Evolutionary conservation across 805 yeast species (phyloP).

Genomic region (Saturnispora zaruensis): DNA sequence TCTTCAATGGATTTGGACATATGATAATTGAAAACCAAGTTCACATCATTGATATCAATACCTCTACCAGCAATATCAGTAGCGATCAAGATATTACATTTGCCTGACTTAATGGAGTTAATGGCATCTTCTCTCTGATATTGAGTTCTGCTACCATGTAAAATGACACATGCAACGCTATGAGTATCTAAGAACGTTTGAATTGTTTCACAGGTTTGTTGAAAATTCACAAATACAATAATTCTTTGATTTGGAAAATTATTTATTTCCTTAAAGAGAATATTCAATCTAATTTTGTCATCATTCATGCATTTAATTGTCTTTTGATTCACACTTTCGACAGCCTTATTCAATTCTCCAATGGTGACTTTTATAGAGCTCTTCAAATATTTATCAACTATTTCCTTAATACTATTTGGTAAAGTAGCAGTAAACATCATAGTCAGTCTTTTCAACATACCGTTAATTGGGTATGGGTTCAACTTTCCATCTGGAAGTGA

Average conservation of each 20-base stretch:
- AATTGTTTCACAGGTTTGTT: slow-evolving; percentile 61
- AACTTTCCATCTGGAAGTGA: slow-evolving; percentile 50
- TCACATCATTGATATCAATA: slow-evolving; percentile 78
- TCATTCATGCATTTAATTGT: slow-evolving; percentile 45
- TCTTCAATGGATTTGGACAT: slow-evolving; percentile 73
- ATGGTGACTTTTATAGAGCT: slow-evolving; percentile 58
- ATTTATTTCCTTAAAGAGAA: slow-evolving; percentile 33
- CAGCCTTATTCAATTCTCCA: slow-evolving; percentile 59
- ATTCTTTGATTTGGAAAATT: slow-evolving; percentile 49
- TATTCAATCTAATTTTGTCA: slow-evolving; percentile 37
- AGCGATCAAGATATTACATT: slow-evolving; percentile 63
- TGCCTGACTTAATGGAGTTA: slow-evolving; percentile 38
- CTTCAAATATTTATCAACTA: slow-evolving; percentile 54
- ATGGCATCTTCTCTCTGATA: slow-evolving; percentile 78
- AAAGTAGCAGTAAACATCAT: slow-evolving; percentile 91
- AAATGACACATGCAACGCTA: slow-evolving; percentile 45
- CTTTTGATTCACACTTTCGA: slow-evolving; percentile 60
- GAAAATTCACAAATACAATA: slow-evolving; percentile 75
- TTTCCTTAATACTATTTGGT: slow-evolving; percentile 60
- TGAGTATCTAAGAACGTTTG: slow-evolving; percentile 39
- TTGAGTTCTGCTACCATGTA: slow-evolving; percentile 87
- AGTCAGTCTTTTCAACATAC: background rate
- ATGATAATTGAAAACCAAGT: slow-evolving; percentile 79
- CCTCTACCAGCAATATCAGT: slow-evolving; percentile 97
- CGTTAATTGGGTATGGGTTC: slow-evolving; percentile 19